Evolutionary conservation across 1,139 yeast species (phyloP), one percentile per base, ranked within the genome.

Genomic region (Geotrichum bryndzae): DNA sequence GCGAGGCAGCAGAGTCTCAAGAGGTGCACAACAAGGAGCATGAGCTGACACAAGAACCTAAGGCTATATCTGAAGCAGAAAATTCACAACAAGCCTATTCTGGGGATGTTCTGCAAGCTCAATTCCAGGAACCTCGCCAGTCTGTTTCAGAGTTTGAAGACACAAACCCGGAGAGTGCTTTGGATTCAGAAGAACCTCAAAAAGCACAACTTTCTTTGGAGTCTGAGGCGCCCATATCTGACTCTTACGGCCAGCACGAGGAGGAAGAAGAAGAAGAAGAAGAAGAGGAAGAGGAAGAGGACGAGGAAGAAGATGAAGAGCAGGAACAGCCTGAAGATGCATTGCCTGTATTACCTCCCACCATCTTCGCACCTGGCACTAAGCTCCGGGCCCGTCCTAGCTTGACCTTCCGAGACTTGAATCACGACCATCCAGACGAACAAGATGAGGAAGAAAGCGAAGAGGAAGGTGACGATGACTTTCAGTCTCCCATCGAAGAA

Each of bases 371-470:
- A 10, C 59, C 61, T 11, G 63, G 62, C 1, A 71, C 76, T 6
- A 64, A 65, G 50, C 59, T 71, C 8, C 68, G 68, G 57, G 73
- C 77, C 0, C 68, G 76, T 6, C 70, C 74, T 7, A 75, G 78
- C 38, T 54, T 76, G 22, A 67, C 72, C 3, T 73, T 73, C 13
- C 56, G 64, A 6, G 63, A 52, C 22, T 18, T 51, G 22, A 22
- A 5, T 13, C 38, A 57, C 13, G 65, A 66, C 31, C 68, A 66
- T 8, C 33, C 62, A 58, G 63, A 63, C 56, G 51, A 3, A 3
- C 55, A 64, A 33, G 65, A 68, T 8, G 55, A 48, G 31, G 64
- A 66, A 55, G 52, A 61, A 53, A 66, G 61, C 50, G 35, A 68
- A 23, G 64, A 57, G 18, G 74, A 73, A 23, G 74, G 70, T 27